Percentiles rank a stretch among this genome's conserved stretches.
Conservation (phyloP, 306 rosid genomes). For the Mimosa bimucronata region DNA sequence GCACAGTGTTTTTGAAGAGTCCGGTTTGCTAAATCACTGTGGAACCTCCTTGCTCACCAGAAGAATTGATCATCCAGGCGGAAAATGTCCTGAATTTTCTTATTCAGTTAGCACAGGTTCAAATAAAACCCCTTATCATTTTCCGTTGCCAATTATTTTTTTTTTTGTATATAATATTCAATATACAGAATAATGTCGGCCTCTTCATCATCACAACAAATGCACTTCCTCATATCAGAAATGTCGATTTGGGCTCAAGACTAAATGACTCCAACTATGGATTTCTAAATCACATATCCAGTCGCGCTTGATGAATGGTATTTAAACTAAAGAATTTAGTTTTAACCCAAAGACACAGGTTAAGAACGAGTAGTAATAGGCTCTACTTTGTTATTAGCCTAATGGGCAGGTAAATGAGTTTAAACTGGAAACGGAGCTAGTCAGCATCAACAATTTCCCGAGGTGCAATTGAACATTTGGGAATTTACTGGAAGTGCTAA, state of each 20-base stretch:
- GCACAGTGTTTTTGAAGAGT: slow-evolving; percentile 13
- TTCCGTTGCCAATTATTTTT: not conserved
- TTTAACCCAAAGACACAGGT: not conserved
- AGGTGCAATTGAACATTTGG: not conserved
- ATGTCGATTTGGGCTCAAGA: slow-evolving; percentile 4
- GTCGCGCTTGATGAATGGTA: not conserved
- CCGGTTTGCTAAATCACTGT: not conserved
- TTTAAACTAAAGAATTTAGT: slow-evolving; percentile 3
- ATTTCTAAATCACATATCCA: not conserved
- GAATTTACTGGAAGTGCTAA: not conserved
- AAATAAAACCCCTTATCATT: not conserved
- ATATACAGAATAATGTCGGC: not conserved
- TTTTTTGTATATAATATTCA: not conserved
- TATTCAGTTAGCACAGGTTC: slow-evolving; percentile 15
- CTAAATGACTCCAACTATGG: not conserved
- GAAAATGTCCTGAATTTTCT: slow-evolving; percentile 27
- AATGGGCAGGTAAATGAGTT: not conserved
- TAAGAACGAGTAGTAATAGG: not conserved
- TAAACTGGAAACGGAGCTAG: not conserved
- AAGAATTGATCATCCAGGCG: not conserved
- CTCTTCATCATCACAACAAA: not conserved
- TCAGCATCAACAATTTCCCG: not conserved
- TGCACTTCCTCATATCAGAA: not conserved
- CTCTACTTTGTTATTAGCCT: not conserved
- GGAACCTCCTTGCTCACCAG: slow-evolving; percentile 11